Conservation (phyloP, 2,329 filamentous ascomycete species). For the Triangularia setosa region DNA sequence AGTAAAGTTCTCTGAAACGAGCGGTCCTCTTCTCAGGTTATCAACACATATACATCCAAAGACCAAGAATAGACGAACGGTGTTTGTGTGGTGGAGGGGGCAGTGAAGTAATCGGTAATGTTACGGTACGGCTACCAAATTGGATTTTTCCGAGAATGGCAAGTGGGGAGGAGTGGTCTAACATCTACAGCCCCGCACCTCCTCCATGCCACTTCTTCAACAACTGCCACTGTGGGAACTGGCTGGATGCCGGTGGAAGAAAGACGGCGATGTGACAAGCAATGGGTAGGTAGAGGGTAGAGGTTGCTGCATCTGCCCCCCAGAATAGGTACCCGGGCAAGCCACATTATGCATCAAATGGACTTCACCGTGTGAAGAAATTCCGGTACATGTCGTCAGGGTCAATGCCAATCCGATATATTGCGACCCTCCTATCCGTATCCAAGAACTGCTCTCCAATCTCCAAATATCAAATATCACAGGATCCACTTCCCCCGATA, state of each 20-base stretch:
- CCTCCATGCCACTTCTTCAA: not conserved
- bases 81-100: not conserved
- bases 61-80: not conserved
- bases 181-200: not conserved
- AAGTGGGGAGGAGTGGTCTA: not conserved
- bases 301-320: not conserved
- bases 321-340: not conserved
- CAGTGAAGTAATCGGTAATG: not conserved
- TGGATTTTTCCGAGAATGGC: not conserved
- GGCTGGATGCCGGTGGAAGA: not conserved
- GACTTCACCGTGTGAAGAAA: not conserved
- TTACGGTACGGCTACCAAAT: not conserved
- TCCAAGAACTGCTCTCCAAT: not conserved
- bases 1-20: not conserved
- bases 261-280: not conserved
- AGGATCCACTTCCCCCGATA: too few species aligned
- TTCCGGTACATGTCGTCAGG: not conserved
- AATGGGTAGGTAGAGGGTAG: not conserved
- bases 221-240: not conserved
- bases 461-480: not conserved
- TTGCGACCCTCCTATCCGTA: not conserved
- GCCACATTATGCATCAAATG: not conserved
- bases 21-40: not conserved
- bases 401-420: not conserved
- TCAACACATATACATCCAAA: not conserved